Percentiles rank a stretch among this genome's conserved stretches.
Evolutionary conservation across 352 stramenopile species (phyloP).

Genomic region (Poterioochromonas sp.): DNA sequence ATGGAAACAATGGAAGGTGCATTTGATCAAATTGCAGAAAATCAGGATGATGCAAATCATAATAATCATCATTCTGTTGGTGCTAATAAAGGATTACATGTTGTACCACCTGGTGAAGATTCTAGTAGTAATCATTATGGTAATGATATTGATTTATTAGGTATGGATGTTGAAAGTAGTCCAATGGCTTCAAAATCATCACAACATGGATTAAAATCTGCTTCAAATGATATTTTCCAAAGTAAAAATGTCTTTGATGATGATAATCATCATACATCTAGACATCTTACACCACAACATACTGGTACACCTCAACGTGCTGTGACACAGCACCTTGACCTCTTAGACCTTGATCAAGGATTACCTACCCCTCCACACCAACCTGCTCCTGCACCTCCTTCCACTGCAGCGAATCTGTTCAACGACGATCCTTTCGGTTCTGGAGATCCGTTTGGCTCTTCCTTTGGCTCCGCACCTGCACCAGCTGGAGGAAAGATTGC

Average conservation of each 20-base stretch:
- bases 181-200: neutral
- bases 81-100: neutral
- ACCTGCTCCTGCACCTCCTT: neutral
- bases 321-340: neutral
- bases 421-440: conserved; percentile 25
- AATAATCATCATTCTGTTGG: neutral
- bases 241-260: neutral
- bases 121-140: neutral
- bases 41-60: neutral
- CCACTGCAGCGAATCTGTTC: neutral
- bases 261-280: neutral
- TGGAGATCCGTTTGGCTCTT: neutral
- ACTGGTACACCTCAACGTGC: neutral
- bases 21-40: neutral
- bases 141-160: neutral
- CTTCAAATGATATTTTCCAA: neutral
- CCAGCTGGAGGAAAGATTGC: neutral
- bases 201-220: neutral
- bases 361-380: too few relatives aligned
- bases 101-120: neutral
- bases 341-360: neutral
- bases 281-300: neutral
- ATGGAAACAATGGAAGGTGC: conserved; percentile 37
- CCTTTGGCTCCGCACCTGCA: neutral
- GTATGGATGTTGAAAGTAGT: neutral